These are phyloP conservation scores for Heracleum sosnowskyi DNA, from an alignment of 129 eudicot species.

Conservation along the genomic window DNA sequence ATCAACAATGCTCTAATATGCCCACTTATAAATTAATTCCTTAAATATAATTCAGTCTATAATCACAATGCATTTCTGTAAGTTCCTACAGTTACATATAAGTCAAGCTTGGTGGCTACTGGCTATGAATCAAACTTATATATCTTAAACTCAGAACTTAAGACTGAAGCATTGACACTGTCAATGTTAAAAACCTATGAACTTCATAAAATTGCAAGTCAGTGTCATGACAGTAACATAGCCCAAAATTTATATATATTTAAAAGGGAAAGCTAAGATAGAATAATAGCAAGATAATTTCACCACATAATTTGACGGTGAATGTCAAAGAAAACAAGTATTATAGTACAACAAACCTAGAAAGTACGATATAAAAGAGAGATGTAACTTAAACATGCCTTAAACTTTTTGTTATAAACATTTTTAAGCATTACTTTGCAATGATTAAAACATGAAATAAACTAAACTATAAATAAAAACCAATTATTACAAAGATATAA, in stretches of 20 bases:
- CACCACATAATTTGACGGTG: neutral
- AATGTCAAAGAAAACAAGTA: neutral
- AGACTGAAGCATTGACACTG: neutral
- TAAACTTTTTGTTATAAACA: too few species aligned
- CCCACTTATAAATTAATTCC: neutral
- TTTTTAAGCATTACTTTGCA: too few species aligned
- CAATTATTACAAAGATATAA: too few species aligned
- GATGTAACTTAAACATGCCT: neutral
- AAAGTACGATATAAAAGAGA: too few species aligned
- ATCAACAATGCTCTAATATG: neutral
- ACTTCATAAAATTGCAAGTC: neutral
- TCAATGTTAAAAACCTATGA: neutral
- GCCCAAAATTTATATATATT: neutral
- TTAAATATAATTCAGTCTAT: neutral
- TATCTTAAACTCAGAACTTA: too few species aligned
- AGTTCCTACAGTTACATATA: neutral
- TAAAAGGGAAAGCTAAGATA: too few species aligned
- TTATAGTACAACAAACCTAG: neutral
- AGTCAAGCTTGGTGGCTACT: neutral
- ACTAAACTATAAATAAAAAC: too few species aligned
- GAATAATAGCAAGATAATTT: neutral
- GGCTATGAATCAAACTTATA: neutral
- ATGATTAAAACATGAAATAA: neutral
- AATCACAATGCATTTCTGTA: neutral
- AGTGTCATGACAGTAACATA: neutral